phyloP scores from a whole-genome alignment of 2,329 filamentous ascomycete species.

The Gnomoniopsis smithogilvyi region DNA sequence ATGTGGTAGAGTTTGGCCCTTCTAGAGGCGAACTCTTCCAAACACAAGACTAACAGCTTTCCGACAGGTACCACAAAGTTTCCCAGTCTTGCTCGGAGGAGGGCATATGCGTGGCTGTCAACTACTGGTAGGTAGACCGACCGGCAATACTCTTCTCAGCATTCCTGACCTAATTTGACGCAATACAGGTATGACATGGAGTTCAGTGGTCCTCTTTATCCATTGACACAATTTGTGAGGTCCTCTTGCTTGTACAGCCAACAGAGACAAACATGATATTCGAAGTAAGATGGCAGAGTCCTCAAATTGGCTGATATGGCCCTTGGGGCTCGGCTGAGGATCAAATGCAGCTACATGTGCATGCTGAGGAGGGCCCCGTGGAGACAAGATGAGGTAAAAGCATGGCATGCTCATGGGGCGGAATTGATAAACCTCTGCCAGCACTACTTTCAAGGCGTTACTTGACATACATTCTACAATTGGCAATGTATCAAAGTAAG shows the following conservation, averaged over 20 bases:
- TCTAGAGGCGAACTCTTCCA: not conserved
- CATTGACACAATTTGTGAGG: conserved; percentile 37
- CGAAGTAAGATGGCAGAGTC: not conserved
- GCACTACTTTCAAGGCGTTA: too few relatives aligned
- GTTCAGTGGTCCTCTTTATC: conserved; percentile 52
- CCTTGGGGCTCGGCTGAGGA: too few relatives aligned
- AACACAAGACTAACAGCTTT: not conserved
- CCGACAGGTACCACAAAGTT: conserved; percentile 71
- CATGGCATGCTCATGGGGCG: too few relatives aligned
- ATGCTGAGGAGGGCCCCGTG: too few relatives aligned
- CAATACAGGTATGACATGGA: conserved; percentile 54
- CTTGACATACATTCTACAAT: too few relatives aligned
- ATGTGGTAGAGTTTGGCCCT: conserved; percentile 67
- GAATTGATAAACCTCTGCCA: too few relatives aligned
- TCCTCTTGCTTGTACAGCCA: conserved; percentile 10
- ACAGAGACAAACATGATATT: not conserved
- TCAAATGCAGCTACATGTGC: too few relatives aligned
- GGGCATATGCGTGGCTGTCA: conserved; percentile 73
- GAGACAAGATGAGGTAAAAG: too few relatives aligned
- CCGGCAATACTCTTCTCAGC: not conserved
- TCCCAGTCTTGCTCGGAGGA: conserved; percentile 66
- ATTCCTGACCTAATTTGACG: not conserved
- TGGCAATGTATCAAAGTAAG: too few relatives aligned
- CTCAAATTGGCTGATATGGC: too few relatives aligned
- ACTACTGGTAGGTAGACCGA: conserved; percentile 65